phyloP scores from a whole-genome alignment of 371 early-diverging fungal species.

The Dichotomocladium elegans region DNA sequence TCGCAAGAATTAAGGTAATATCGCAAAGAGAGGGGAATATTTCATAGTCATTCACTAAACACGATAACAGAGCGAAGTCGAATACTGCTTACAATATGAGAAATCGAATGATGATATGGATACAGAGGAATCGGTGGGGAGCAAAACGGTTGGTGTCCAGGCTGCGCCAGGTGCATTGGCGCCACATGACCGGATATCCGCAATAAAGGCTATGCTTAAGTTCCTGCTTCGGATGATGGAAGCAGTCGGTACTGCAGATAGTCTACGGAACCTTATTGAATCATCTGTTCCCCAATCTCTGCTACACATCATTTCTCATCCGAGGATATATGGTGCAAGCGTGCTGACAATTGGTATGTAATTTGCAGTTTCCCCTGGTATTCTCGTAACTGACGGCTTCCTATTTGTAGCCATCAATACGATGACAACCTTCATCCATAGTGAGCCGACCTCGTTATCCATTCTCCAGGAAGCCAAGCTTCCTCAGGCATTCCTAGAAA shows the following conservation, averaged over 20 bases:
- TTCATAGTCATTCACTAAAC: neutral
- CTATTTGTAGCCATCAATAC: conserved; percentile 72
- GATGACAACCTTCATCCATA: conserved; percentile 94
- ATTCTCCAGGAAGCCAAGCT: conserved; percentile 89
- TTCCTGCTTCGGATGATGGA: conserved; percentile 92
- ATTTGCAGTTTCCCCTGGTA: conserved; percentile 1
- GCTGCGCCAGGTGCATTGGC: conserved; percentile 13
- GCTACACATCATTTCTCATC: conserved; percentile 64
- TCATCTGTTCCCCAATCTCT: conserved; percentile 80
- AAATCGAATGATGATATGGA: conserved; percentile 31
- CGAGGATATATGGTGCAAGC: conserved; percentile 71
- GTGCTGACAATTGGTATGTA: conserved; percentile 66
- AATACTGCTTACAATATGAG: conserved; percentile 30
- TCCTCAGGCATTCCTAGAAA: conserved; percentile 78
- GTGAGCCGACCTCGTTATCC: conserved; percentile 90
- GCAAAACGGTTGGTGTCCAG: conserved; percentile 1
- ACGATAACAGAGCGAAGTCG: conserved; percentile 49
- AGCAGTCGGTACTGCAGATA: conserved; percentile 82
- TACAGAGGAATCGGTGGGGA: conserved; percentile 14
- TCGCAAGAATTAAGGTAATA: conserved; percentile 67
- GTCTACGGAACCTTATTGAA: conserved; percentile 92
- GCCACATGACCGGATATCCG: conserved; percentile 55
- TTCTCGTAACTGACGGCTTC: conserved; percentile 6
- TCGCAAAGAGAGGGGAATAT: neutral
- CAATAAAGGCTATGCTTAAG: conserved; percentile 88